Evolutionary conservation across 495 filamentous ascomycete genomes (phyloP), one percentile per base, ranked within the genome.

Genomic region (Aeminium ludgeri): DNA sequence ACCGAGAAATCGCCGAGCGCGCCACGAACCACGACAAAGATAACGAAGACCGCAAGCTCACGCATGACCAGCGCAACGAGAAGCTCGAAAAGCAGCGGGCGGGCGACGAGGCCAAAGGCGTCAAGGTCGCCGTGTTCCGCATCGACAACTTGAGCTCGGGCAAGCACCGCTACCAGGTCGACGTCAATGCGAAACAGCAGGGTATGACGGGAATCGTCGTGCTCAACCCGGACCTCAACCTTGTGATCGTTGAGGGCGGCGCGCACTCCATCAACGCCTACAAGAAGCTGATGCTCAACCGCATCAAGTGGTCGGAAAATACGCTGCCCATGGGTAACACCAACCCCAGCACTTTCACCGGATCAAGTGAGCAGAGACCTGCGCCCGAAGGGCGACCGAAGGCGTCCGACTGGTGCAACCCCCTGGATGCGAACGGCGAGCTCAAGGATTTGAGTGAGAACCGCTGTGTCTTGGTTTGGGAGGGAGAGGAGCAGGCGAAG

Each of bases 251-350:
- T 0, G 89, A 99, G 56, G 86, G 87, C 18, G 89, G 89, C 39
- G 67, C 72, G 40, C 76, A 86, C 54, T 76, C 75, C 28, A 77
- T 86, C 58, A 73, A 69, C 25, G 71, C 73, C 37, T 96, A 92
- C 65, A 80, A 78, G 53, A 91, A 86, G 57, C 63, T 96, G 20
- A 86, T 96, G 82, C 62, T 87, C 16, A 76, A 91, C 43, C 83
- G 89, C 12, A 86, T 96, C 51, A 76, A 87, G 55, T 99, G 89
- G 89, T 81, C 77, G 2, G 87, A 96, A 56, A 86, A 92, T 44
- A 69, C 74, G 2, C 73, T 76, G 2, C 78, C 86, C 62, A 56
- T 43, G 67, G 71, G 32, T 64, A 76, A 45, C 59, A 69, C 31
- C 70, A 78, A 53, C 65, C 70, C 12, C 61, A 71, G 35, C 13